Evolutionary conservation across 1,139 yeast species (phyloP).

Genomic region (Pichia sp.): DNA sequence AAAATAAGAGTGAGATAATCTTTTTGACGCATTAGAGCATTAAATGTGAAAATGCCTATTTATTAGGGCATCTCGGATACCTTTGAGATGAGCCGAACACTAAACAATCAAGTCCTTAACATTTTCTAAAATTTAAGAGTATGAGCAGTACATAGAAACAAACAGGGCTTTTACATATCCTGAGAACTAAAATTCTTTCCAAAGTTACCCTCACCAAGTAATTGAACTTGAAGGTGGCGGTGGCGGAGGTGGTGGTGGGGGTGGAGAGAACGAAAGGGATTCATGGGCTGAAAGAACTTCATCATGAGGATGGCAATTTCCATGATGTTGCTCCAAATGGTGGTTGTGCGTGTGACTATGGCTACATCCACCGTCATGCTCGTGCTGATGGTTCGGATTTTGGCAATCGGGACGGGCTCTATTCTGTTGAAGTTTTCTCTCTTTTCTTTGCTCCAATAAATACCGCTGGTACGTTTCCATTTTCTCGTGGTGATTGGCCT

Average conservation of each 20-base stretch:
- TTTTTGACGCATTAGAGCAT: no score
- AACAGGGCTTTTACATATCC: no score
- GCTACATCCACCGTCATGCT: not conserved
- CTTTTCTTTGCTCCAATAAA: conserved; percentile 13
- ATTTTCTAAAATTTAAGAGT: no score
- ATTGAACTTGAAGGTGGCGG: not conserved
- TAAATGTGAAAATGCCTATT: no score
- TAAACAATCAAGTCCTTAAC: no score
- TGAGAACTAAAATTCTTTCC: not conserved
- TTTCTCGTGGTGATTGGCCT: conserved; percentile 32
- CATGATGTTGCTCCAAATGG: not conserved
- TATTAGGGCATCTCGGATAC: no score
- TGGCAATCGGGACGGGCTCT: not conserved
- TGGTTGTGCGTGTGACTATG: not conserved
- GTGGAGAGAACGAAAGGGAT: not conserved
- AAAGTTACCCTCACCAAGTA: not conserved
- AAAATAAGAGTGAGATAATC: no score
- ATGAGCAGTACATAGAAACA: no score
- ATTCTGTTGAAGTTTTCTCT: conserved; percentile 4
- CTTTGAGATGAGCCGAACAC: no score
- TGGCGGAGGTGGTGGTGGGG: not conserved
- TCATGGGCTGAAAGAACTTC: not conserved
- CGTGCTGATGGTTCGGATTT: conserved; percentile 1
- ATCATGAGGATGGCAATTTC: not conserved
- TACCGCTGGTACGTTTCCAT: conserved; percentile 21